These are phyloP conservation scores for Aspergillus affinis DNA, from an alignment of 495 filamentous ascomycete genomes.

Conservation along the genomic window DNA sequence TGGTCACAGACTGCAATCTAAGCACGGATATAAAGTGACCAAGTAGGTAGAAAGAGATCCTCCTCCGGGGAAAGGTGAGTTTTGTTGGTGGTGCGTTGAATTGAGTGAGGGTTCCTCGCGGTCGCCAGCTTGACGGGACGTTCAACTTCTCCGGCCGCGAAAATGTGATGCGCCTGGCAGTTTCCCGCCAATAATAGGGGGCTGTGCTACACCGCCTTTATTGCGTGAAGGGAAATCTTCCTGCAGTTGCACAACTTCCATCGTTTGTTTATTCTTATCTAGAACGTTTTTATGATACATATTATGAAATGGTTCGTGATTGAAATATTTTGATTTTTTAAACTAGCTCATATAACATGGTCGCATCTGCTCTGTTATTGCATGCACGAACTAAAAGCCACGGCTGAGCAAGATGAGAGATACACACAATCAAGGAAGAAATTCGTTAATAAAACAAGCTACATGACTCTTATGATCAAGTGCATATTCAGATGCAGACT, in stretches of 20 bases:
- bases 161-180: not conserved
- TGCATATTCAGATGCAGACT: not conserved
- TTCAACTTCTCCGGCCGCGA: not conserved
- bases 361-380: not conserved
- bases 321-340: not conserved
- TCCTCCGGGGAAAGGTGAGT: conserved; percentile 4
- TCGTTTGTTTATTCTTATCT: not conserved
- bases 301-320: not conserved
- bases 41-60: conserved; percentile 6
- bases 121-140: conserved; percentile 18
- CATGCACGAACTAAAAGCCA: not conserved
- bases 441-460: conserved; percentile 11
- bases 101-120: conserved; percentile 3
- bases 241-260: not conserved
- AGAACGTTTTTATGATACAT: not conserved
- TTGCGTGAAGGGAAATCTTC: not conserved
- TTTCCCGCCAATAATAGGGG: not conserved
- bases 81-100: conserved; percentile 22
- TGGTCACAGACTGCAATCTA: not conserved
- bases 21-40: not conserved
- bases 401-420: not conserved
- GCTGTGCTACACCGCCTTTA: conserved; percentile 29
- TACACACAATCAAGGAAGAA: not conserved
- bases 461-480: conserved; percentile 10
- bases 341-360: not conserved